A percentile compares a stretch with the other conserved stretches of the same genome.
These are phyloP conservation scores for Ophiorrhiza pumila DNA, from an alignment of 257 asterid species.

Conservation along the genomic window DNA sequence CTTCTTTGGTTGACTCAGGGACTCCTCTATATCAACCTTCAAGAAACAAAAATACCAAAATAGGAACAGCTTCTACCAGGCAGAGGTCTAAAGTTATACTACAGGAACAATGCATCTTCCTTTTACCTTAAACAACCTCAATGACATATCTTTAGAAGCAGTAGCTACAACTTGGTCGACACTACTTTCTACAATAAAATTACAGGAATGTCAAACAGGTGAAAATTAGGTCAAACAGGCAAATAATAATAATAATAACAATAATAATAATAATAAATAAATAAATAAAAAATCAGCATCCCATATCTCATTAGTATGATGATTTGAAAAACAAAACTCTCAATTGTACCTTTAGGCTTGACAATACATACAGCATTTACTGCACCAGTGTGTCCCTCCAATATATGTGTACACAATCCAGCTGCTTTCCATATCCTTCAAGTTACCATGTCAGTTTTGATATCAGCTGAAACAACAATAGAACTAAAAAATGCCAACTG, in stretches of 20 bases:
- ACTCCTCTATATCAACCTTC: constrained; percentile 61
- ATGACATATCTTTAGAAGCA: constrained; percentile 86
- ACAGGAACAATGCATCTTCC: constrained; percentile 17
- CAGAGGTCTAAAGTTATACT: constrained; percentile 12
- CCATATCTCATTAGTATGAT: not conserved
- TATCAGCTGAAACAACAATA: constrained; percentile 7
- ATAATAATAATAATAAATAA: not conserved
- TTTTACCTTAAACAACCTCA: constrained; percentile 88
- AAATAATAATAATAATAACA: not conserved
- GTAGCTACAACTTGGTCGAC: constrained; percentile 68
- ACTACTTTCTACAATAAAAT: constrained; percentile 34
- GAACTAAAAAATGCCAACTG: not conserved
- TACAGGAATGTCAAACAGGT: constrained; percentile 12
- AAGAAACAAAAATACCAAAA: constrained; percentile 22
- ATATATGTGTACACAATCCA: constrained; percentile 69
- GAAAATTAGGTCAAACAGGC: constrained; percentile 11
- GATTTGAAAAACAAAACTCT: constrained; percentile 1
- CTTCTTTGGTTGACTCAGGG: constrained; percentile 47
- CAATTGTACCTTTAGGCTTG: constrained; percentile 51
- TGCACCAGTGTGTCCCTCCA: constrained; percentile 88
- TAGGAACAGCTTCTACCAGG: constrained; percentile 7
- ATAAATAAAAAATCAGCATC: constrained; percentile 4
- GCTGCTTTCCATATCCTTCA: constrained; percentile 85
- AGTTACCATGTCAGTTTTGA: constrained; percentile 13
- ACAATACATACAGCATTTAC: constrained; percentile 69